These are phyloP conservation scores for Helicostylum pulchrum DNA, from an alignment of 192 early-diverging fungal genomes.

Conservation along the genomic window DNA sequence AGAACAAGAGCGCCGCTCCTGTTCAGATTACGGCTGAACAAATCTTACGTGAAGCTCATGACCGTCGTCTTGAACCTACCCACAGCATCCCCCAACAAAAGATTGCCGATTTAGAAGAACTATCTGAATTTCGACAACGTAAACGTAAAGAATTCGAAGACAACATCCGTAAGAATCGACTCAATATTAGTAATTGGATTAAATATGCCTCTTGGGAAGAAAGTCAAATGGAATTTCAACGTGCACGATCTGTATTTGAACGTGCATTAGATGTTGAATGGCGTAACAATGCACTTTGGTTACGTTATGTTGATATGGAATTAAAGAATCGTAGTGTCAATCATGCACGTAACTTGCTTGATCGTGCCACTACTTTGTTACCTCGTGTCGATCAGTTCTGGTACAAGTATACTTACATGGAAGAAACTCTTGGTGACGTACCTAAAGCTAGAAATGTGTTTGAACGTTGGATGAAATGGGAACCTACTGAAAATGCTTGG, in stretches of 20 bases:
- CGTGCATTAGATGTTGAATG: constrained; percentile 90
- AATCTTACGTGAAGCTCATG: constrained; percentile 92
- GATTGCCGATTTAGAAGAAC: constrained; percentile 90
- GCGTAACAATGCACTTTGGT: constrained; percentile 80
- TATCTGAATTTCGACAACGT: constrained; percentile 83
- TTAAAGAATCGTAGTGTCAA: constrained; percentile 96
- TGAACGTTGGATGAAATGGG: constrained; percentile 99
- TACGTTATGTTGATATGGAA: constrained; percentile 96
- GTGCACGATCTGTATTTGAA: constrained; percentile 86
- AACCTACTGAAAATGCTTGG: constrained; percentile 92
- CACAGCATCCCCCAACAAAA: constrained; percentile 75
- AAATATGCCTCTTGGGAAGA: constrained; percentile 98
- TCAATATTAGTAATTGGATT: constrained; percentile 86
- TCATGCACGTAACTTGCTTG: constrained; percentile 90
- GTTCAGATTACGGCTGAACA: constrained; percentile 99
- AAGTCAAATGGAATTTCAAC: constrained; percentile 79
- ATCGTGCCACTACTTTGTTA: constrained; percentile 84
- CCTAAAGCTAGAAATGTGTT: constrained; percentile 88
- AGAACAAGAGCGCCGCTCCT: constrained; percentile 97
- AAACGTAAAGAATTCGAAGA: constrained; percentile 97
- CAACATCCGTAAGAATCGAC: constrained; percentile 78
- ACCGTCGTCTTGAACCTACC: constrained; percentile 64
- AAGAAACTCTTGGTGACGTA: constrained; percentile 91
- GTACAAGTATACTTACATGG: constrained; percentile 98
- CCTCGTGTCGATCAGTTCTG: constrained; percentile 84